Evolutionary conservation across 768 basidiomycete genomes (phyloP).

Genomic region (Mycena rebaudengoi): DNA sequence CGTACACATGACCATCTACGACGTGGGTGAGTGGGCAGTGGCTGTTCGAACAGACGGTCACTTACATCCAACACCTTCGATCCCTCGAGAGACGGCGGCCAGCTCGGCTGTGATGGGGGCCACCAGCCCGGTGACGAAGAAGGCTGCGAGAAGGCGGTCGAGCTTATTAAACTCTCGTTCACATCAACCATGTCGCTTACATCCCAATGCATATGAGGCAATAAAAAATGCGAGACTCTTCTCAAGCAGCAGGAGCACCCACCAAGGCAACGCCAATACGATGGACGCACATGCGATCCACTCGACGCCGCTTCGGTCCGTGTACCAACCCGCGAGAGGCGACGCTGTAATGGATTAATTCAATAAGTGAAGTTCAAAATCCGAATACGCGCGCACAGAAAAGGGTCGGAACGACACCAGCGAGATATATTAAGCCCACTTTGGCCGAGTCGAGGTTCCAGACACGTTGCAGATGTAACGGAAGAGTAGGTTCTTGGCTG

Average conservation of each 20-base stretch:
- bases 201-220: slow-evolving; percentile 57
- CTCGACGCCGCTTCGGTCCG: slow-evolving; percentile 65
- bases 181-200: slow-evolving; percentile 45
- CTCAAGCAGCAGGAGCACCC: slow-evolving; percentile 59
- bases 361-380: not conserved
- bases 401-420: slow-evolving; percentile 68
- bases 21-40: not conserved
- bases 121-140: slow-evolving; percentile 67
- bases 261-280: slow-evolving; percentile 69
- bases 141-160: slow-evolving; percentile 56
- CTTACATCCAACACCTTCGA: slow-evolving; percentile 77
- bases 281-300: slow-evolving; percentile 60
- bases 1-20: slow-evolving; percentile 80
- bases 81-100: slow-evolving; percentile 61
- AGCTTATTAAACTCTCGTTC: no score
- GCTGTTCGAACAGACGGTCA: slow-evolving; percentile 10
- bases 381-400: slow-evolving; percentile 55
- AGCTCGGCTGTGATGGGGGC: slow-evolving; percentile 74
- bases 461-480: slow-evolving; percentile 58
- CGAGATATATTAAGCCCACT: slow-evolving; percentile 76
- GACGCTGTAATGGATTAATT: slow-evolving; percentile 51
- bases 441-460: slow-evolving; percentile 57
- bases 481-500: slow-evolving; percentile 64
- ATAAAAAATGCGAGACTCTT: slow-evolving; percentile 58
- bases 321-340: slow-evolving; percentile 63